phyloP scores from a whole-genome alignment of 495 filamentous ascomycete genomes.

The Penicillium antarcticum region DNA sequence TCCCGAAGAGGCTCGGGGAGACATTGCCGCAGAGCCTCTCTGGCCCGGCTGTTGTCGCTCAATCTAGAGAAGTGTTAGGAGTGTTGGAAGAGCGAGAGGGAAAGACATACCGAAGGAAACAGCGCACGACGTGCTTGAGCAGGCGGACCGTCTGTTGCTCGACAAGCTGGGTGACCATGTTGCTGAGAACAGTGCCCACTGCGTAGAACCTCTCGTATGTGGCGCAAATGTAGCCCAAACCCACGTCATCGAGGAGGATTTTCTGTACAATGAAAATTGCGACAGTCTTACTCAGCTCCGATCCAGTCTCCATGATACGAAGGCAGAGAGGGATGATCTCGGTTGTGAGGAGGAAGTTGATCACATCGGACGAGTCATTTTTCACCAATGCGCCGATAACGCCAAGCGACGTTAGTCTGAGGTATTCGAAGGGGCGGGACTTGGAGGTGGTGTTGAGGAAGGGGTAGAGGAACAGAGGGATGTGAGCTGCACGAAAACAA shows the following conservation, averaged over 20 bases:
- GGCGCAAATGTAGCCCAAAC: slow-evolving; percentile 97
- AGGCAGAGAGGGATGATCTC: slow-evolving; percentile 99
- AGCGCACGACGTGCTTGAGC: slow-evolving; percentile 96
- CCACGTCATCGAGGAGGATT: slow-evolving; percentile 94
- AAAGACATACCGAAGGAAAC: slow-evolving; percentile 78
- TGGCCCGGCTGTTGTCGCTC: slow-evolving; percentile 92
- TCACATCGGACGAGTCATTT: slow-evolving; percentile 97
- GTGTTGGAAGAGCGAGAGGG: background rate
- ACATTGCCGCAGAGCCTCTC: slow-evolving; percentile 93
- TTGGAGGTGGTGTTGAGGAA: slow-evolving; percentile 99
- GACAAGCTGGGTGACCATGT: slow-evolving; percentile 96
- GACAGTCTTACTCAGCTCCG: slow-evolving; percentile 97
- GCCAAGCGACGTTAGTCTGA: slow-evolving; percentile 94
- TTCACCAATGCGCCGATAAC: slow-evolving; percentile 98
- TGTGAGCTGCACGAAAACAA: slow-evolving; percentile 66
- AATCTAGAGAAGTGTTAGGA: slow-evolving; percentile 53
- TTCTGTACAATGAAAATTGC: slow-evolving; percentile 99
- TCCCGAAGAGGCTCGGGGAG: slow-evolving; percentile 95
- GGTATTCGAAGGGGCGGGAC: slow-evolving; percentile 95
- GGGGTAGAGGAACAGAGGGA: slow-evolving; percentile 95
- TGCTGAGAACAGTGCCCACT: slow-evolving; percentile 94
- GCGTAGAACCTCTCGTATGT: slow-evolving; percentile 99
- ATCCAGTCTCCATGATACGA: slow-evolving; percentile 98
- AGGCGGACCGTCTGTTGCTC: slow-evolving; percentile 96
- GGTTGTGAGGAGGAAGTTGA: slow-evolving; percentile 97